Evolutionary conservation across 345 rosid genomes (phyloP), one percentile per base, ranked within the genome.

Genomic region (Salix viminalis): DNA sequence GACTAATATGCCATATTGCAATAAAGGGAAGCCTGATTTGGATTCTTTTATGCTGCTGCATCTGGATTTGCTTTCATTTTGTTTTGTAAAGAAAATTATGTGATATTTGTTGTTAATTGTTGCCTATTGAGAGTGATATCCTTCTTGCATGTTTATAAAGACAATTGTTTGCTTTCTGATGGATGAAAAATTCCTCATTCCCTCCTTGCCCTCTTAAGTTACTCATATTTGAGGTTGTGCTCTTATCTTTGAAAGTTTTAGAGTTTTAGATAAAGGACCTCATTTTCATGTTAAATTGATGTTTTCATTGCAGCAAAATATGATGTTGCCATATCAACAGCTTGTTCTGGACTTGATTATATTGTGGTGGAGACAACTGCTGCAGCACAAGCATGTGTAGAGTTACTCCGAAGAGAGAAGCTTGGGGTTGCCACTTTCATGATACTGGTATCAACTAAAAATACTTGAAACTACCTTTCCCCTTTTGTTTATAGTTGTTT

Each of bases 371-470:
- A 96, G 85, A 96, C 99, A 79, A 93, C 93, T 76, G 83, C 84
- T 72, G 91, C 98, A 64, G 99, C 98, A 61, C 94, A 96, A 80
- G 94, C 94, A 83, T 96, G 97, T 82, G 97, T 96, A 77, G 94
- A 93, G 83, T 84, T 96, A 65, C 97, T 93, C 48, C 88, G 99
- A 72, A 90, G 86, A 76, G 98, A 89, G 84, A 89, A 91, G 76
- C 91, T 92, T 79, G 99, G 99, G 58, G 85, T 96, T 83, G 97
- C 97, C 30, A 93, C 99, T 64, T 96, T 93, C 87, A 91, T 96
- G 96, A 93, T 94, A 87, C 79, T 96, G 99, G 99, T 96, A 93
- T 76, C 65, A 23, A 41, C 21, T 67, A 24, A 66, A 56, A 52
- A 32, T 77, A 70, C 23, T 41, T 52, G 39, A 23, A 28, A 26